A percentile compares a stretch with the other conserved stretches of the same genome.
Evolutionary conservation across 179 eudicot species (phyloP).

Genomic region (Gypsophila paniculata): DNA sequence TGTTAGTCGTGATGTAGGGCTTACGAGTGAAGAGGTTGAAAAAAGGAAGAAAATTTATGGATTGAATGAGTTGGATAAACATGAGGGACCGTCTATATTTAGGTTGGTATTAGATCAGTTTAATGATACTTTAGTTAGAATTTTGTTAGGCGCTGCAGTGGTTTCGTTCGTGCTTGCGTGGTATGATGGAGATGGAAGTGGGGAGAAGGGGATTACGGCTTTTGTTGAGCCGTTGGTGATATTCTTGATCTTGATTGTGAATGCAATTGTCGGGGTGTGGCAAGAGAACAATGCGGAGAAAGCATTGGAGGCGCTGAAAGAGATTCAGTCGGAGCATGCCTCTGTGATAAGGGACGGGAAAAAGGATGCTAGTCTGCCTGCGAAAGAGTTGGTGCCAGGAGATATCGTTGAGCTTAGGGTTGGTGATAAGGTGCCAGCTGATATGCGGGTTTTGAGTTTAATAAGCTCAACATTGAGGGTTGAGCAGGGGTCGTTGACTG

Average conservation of each 20-base stretch:
- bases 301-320: conserved; percentile 87
- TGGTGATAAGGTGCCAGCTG: conserved; percentile 66
- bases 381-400: conserved; percentile 48
- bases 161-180: conserved; percentile 81
- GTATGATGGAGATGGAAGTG: conserved; percentile 77
- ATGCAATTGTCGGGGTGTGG: conserved; percentile 94
- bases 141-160: conserved; percentile 74
- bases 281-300: conserved; percentile 95
- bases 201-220: conserved; percentile 53
- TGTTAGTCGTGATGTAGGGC: conserved; percentile 53
- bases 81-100: conserved; percentile 69
- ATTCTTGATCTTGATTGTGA: conserved; percentile 80
- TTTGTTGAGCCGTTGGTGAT: conserved; percentile 68
- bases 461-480: conserved; percentile 56
- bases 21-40: conserved; percentile 59
- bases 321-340: conserved; percentile 61
- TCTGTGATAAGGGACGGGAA: conserved; percentile 39
- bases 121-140: conserved; percentile 84
- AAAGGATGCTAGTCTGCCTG: conserved; percentile 35
- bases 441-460: conserved; percentile 53
- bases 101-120: conserved; percentile 79
- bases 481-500: conserved; percentile 62
- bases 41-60: conserved; percentile 53
- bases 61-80: conserved; percentile 76
- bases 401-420: conserved; percentile 55